Conservation (phyloP, 2,329 filamentous ascomycete genomes). For the Monilinia polystroma region DNA sequence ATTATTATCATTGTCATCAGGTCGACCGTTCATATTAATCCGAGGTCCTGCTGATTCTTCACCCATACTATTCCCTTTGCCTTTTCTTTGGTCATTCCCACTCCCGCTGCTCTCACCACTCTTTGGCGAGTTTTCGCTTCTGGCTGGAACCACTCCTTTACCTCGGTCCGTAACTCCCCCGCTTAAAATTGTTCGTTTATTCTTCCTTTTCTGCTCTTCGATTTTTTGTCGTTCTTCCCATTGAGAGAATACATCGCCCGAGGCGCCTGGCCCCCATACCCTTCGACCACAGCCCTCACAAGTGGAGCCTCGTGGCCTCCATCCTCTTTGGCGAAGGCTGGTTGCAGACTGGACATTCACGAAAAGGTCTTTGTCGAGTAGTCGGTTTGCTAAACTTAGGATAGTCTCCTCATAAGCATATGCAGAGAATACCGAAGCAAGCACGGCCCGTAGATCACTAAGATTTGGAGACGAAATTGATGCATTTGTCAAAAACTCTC, state of each 20-base stretch:
- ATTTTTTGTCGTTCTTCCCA: constrained; percentile 67
- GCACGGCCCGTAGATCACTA: constrained; percentile 79
- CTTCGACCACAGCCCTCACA: constrained; percentile 83
- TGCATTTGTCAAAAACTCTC: constrained; percentile 82
- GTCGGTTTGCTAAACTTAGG: constrained; percentile 76
- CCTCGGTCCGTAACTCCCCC: constrained; percentile 42
- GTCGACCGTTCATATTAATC: constrained; percentile 39
- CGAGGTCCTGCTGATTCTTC: constrained; percentile 42
- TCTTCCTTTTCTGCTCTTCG: constrained; percentile 46
- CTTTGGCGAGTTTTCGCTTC: constrained; percentile 35
- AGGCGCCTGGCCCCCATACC: constrained; percentile 86
- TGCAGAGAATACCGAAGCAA: constrained; percentile 87
- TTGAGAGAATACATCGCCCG: constrained; percentile 72
- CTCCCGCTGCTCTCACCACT: constrained; percentile 30
- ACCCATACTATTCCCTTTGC: constrained; percentile 39
- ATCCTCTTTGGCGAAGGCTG: constrained; percentile 75
- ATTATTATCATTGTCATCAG: constrained; percentile 35
- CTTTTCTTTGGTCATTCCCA: constrained; percentile 34
- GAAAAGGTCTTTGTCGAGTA: constrained; percentile 88
- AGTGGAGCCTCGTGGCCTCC: constrained; percentile 80
- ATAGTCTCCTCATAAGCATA: constrained; percentile 95
- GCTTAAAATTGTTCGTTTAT: constrained; percentile 38
- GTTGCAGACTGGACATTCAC: constrained; percentile 75
- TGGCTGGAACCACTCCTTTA: constrained; percentile 44
- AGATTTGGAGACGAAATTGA: constrained; percentile 80